phyloP scores from a whole-genome alignment of 2,329 filamentous ascomycete genomes.

The Fusarium pseudograminearum region DNA sequence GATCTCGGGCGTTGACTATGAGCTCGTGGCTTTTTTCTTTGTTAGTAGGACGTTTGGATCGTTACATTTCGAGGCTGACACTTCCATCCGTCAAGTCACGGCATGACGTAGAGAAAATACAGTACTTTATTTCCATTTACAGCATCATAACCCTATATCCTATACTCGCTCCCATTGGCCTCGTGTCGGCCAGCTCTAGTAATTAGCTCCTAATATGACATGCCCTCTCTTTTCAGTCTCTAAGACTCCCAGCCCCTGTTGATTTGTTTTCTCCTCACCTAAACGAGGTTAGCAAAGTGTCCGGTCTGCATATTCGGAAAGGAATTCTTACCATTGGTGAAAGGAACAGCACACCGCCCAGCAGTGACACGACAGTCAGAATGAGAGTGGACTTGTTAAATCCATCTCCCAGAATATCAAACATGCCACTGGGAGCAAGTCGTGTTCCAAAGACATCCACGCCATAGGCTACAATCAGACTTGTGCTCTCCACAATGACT shows the following conservation, averaged over 20 bases:
- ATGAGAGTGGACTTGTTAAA: slow-evolving; percentile 93
- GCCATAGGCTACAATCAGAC: slow-evolving; percentile 88
- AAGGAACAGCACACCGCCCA: slow-evolving; percentile 79
- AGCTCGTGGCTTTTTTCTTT: slow-evolving; percentile 13
- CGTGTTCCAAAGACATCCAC: slow-evolving; percentile 89
- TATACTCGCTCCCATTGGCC: slow-evolving; percentile 24
- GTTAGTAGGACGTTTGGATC: neutral
- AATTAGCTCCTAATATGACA: slow-evolving; percentile 37
- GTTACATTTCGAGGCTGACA: slow-evolving; percentile 35
- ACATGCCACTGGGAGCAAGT: slow-evolving; percentile 86
- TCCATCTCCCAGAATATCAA: slow-evolving; percentile 91
- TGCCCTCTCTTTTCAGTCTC: slow-evolving; percentile 30
- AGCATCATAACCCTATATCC: slow-evolving; percentile 32
- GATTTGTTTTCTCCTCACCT: slow-evolving; percentile 76
- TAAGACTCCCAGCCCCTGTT: slow-evolving; percentile 70
- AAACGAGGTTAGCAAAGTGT: slow-evolving; percentile 50
- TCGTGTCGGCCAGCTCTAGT: slow-evolving; percentile 21
- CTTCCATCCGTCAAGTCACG: slow-evolving; percentile 8
- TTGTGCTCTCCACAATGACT: slow-evolving; percentile 90
- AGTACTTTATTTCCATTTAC: slow-evolving; percentile 41
- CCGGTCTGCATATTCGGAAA: neutral
- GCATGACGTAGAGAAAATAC: slow-evolving; percentile 5
- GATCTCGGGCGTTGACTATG: slow-evolving; percentile 10
- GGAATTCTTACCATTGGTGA: slow-evolving; percentile 82
- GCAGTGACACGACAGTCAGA: slow-evolving; percentile 83